Evolutionary conservation across 2,329 filamentous ascomycete genomes (phyloP).

Genomic region (Chaetomium sp.): DNA sequence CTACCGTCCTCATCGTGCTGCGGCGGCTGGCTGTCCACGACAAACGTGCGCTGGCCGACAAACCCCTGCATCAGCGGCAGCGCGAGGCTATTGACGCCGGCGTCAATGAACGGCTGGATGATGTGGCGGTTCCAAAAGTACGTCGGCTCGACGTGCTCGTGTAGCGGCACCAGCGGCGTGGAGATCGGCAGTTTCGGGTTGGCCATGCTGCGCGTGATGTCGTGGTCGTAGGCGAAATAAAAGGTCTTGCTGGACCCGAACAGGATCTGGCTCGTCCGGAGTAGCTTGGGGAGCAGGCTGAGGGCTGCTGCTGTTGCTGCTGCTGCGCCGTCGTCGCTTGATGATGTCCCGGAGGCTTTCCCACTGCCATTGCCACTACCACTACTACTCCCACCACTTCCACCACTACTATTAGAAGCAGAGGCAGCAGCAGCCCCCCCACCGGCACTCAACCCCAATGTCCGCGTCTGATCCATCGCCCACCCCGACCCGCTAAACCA

Average conservation of each 20-base stretch:
- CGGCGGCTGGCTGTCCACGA: slow-evolving; percentile 57
- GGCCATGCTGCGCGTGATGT: slow-evolving; percentile 66
- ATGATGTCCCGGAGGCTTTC: slow-evolving; percentile 27
- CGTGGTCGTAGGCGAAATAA: slow-evolving; percentile 91
- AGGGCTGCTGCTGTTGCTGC: slow-evolving; percentile 31
- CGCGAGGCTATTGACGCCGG: slow-evolving; percentile 63
- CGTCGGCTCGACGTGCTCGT: slow-evolving; percentile 64
- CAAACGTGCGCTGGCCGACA: slow-evolving; percentile 77
- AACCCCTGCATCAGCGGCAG: slow-evolving; percentile 92
- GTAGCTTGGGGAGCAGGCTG: slow-evolving; percentile 70
- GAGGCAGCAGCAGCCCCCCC: slow-evolving; percentile 5
- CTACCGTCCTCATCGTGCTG: slow-evolving; percentile 38
- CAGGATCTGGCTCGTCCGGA: slow-evolving; percentile 77
- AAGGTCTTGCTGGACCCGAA: slow-evolving; percentile 80
- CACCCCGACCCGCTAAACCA: slow-evolving; percentile 89
- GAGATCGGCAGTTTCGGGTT: slow-evolving; percentile 32
- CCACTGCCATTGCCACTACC: slow-evolving; percentile 16
- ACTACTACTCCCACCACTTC: slow-evolving; percentile 17
- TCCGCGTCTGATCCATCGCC: slow-evolving; percentile 63
- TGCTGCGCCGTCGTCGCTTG: slow-evolving; percentile 26
- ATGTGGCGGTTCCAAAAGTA: slow-evolving; percentile 92
- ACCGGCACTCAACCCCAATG: slow-evolving; percentile 59
- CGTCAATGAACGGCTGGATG: slow-evolving; percentile 64
- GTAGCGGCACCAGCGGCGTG: slow-evolving; percentile 49
- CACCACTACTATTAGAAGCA: neutral